Conservation (phyloP, 192 early-diverging fungal species). For the Obelidium mucronatum region DNA sequence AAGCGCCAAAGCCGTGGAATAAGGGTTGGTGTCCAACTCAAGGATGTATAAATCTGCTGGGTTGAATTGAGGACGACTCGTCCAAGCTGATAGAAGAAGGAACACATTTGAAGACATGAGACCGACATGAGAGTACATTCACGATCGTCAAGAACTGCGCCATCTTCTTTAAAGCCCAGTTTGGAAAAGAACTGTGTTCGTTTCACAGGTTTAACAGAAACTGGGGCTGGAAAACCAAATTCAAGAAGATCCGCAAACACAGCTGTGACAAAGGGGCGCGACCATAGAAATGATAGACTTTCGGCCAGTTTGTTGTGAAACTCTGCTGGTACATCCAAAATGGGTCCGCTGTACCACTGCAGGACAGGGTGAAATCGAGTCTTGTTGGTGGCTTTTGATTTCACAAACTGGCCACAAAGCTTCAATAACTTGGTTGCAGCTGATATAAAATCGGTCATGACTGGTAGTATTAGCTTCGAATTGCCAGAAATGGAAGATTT, state of each 20-base stretch:
- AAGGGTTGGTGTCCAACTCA: constrained; percentile 59
- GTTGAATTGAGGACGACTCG: constrained; percentile 49
- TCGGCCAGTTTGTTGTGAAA: constrained; percentile 19
- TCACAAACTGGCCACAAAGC: constrained; percentile 18
- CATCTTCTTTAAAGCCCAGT: neutral
- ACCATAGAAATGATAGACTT: constrained; percentile 21
- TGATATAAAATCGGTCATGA: neutral
- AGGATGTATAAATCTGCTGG: constrained; percentile 56
- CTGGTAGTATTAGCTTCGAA: neutral
- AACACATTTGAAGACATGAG: neutral
- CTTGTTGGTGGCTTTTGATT: constrained; percentile 21
- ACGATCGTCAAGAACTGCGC: neutral
- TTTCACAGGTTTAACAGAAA: neutral
- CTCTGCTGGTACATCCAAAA: constrained; percentile 21
- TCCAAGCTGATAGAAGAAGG: constrained; percentile 2
- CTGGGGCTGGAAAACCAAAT: constrained; percentile 12
- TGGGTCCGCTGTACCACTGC: constrained; percentile 36
- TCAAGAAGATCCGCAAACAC: constrained; percentile 19
- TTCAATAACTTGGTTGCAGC: neutral
- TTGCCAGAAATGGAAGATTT: neutral
- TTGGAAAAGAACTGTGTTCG: constrained; percentile 17
- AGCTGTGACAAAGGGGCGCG: constrained; percentile 8
- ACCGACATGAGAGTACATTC: neutral
- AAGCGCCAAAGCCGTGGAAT: constrained; percentile 66
- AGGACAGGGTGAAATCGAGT: constrained; percentile 36